Base-by-base conservation (phyloP, 371 early-diverging fungal species). In the Haplosporangium sp. region DNA sequence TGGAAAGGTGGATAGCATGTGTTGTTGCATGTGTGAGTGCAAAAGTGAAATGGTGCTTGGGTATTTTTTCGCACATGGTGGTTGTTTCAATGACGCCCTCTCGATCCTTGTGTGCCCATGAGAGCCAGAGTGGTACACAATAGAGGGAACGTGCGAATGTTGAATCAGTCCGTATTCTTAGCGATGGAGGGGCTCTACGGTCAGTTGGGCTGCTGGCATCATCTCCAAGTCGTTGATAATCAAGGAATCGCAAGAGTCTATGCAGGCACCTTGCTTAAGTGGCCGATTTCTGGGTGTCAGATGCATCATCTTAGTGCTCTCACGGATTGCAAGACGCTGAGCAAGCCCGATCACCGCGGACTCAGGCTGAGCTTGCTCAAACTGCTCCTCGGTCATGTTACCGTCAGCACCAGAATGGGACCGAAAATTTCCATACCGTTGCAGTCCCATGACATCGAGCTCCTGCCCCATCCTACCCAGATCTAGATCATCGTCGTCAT, bases 181-280 rank as follows among this genome's bases (percentile, higher is more conserved):
- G 29, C 29, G 29, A 29, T 4, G 29, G 29, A 29, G 29, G 29
- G 29, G 29, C 1, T 29, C 29, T 4, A 29, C 29, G 29, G 29
- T 29, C 29, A 29, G 29, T 29, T 29, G 29, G 29, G 62, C 45
- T 2, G 62, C 42, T 5, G 53, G 21, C 36, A 43, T 16, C 43
- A 62, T 7, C 40, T 53, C 29, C 62, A 62, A 12, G 64, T 64
- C 64, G 9, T 64, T 64, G 52, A 64, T 64, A 36, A 57, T 57
- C 64, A 64, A 57, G 41, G 64, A 64, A 29, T 64, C 64, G 50
- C 64, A 64, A 29, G 29, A 29, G 29, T 29, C 29, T 29, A 29
- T 29, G 29, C 29, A 29, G 29, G 29, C 29, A 23, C 29, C 18
- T 20, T 64, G 64, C 40, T 41, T 46, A 48, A 64, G 29, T 6